Conservation (phyloP, 345 rosid species). For the Xanthoceras sorbifolium region DNA sequence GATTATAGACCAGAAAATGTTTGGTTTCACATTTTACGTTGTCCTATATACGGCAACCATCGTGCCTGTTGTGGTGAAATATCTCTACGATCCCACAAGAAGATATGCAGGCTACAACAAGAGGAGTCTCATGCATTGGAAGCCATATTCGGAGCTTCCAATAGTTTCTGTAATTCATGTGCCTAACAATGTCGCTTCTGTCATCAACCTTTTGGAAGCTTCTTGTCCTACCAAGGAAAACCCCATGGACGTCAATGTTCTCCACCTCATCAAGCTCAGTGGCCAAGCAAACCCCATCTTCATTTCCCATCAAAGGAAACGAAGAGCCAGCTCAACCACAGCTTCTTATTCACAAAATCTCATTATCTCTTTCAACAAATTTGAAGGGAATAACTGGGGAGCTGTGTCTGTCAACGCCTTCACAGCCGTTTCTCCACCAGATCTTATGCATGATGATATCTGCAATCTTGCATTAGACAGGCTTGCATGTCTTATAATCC, state of each 20-base stretch:
- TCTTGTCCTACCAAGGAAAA: slow-evolving; percentile 34
- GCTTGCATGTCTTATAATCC: slow-evolving; percentile 44
- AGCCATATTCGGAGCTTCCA: slow-evolving; percentile 36
- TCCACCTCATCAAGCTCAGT: slow-evolving; percentile 54
- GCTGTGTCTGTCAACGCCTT: slow-evolving; percentile 18
- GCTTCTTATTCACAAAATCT: slow-evolving; percentile 43
- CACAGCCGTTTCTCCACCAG: slow-evolving; percentile 35
- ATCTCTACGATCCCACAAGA: slow-evolving; percentile 51
- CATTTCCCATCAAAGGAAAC: slow-evolving; percentile 49
- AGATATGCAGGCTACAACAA: slow-evolving; percentile 54
- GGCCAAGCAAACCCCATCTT: slow-evolving; percentile 52
- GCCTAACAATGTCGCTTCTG: slow-evolving; percentile 39
- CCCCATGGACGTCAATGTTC: slow-evolving; percentile 44
- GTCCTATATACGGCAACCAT: slow-evolving; percentile 23
- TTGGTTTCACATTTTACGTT: neutral
- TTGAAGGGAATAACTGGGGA: slow-evolving; percentile 6
- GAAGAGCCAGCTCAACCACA: neutral
- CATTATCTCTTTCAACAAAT: slow-evolving; percentile 32
- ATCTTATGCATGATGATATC: slow-evolving; percentile 61
- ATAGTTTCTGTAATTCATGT: slow-evolving; percentile 56
- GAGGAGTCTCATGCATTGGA: slow-evolving; percentile 37
- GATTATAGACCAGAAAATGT: neutral
- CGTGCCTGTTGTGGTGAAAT: slow-evolving; percentile 44
- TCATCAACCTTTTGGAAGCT: slow-evolving; percentile 39
- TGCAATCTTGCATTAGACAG: slow-evolving; percentile 55